Percentiles rank a stretch among this genome's conserved stretches.
Evolutionary conservation across 108 stramenopile genomes (phyloP).

Genomic region (Parietichytrium sp.): DNA sequence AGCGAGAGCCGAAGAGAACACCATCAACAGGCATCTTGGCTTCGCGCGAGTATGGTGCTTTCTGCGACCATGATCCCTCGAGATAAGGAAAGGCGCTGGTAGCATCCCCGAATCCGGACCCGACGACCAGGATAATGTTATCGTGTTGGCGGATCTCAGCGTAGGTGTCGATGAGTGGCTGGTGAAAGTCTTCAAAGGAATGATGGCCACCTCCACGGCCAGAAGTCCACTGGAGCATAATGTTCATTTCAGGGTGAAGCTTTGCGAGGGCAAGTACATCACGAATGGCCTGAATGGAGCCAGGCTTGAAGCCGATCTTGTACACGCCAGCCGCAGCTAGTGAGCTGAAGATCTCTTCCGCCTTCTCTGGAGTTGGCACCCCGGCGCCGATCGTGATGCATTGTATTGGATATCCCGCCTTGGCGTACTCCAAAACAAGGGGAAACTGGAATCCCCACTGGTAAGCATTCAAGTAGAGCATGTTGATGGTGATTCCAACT

Average conservation of each 20-base stretch:
- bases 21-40: conserved; percentile 42
- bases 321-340: background rate
- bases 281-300: conserved; percentile 25
- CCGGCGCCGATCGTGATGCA: conserved; percentile 45
- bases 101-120: conserved; percentile 37
- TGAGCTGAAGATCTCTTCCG: background rate
- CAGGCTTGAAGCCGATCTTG: conserved; percentile 43
- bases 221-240: conserved; percentile 44
- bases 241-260: background rate
- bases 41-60: background rate
- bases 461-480: conserved; percentile 42
- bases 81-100: conserved; percentile 32
- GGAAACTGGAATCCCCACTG: conserved; percentile 48
- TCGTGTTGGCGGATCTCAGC: conserved; percentile 38
- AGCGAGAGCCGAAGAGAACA: conserved; percentile 41
- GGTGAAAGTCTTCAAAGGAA: conserved; percentile 44
- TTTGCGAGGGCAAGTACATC: background rate
- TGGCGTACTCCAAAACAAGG: conserved; percentile 23
- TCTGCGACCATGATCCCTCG: conserved; percentile 12
- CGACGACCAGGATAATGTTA: conserved; percentile 38
- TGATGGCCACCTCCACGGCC: conserved; percentile 44
- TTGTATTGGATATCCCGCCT: conserved; percentile 28
- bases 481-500: conserved; percentile 36
- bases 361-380: conserved; percentile 40
- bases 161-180: conserved; percentile 42